Conservation (phyloP, 495 filamentous ascomycete genomes). For the Parathielavia appendiculata region DNA sequence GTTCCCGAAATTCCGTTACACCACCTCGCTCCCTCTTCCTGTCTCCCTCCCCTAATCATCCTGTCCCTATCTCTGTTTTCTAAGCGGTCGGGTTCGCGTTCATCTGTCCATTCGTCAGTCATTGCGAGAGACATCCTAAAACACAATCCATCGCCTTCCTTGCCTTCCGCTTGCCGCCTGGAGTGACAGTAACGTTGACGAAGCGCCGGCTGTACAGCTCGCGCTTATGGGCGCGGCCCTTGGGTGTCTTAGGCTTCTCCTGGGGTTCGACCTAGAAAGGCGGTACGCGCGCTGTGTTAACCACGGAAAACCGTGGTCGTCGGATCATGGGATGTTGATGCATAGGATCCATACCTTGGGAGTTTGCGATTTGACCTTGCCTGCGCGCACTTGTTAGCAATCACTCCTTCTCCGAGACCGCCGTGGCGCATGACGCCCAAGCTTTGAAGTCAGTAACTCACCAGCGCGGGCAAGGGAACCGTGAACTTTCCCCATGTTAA, state of each 20-base stretch:
- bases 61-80: neutral
- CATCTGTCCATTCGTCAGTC: conserved; percentile 34
- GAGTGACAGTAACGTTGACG: conserved; percentile 95
- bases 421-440: neutral
- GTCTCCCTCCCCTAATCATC: neutral
- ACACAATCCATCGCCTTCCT: neutral
- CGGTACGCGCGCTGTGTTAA: neutral
- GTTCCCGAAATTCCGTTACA: neutral
- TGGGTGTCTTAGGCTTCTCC: conserved; percentile 89
- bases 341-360: conserved; percentile 38
- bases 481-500: conserved; percentile 87
- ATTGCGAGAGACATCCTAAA: conserved; percentile 29
- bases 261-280: conserved; percentile 65
- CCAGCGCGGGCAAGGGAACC: conserved; percentile 94
- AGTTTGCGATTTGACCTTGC: conserved; percentile 49
- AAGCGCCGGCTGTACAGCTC: conserved; percentile 95
- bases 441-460: conserved; percentile 23
- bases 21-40: neutral
- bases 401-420: neutral
- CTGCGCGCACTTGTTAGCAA: conserved; percentile 19
- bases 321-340: conserved; percentile 1
- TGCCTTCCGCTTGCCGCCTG: conserved; percentile 97
- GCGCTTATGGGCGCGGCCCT: conserved; percentile 97
- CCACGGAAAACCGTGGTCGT: neutral
- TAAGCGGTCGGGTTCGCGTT: conserved; percentile 47